Base-by-base conservation (phyloP, 2,329 filamentous ascomycete genomes). In the Coniochaeta hoffmannii region DNA sequence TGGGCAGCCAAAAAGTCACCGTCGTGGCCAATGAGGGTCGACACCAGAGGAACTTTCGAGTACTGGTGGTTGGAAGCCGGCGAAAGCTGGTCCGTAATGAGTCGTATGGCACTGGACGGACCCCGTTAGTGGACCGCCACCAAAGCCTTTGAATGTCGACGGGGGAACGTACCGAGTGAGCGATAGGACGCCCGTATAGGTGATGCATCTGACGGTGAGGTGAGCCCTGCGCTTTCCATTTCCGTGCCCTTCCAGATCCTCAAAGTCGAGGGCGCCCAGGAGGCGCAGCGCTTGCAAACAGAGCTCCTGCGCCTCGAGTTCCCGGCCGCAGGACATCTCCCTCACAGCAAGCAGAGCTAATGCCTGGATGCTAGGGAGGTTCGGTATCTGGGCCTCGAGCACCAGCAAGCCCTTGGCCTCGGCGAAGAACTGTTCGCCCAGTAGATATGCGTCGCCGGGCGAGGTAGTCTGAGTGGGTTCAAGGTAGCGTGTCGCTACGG, bases 401-500 rank as follows among this genome's bases (percentile, higher is more conserved):
- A 38, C 17, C 4, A 38, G 22, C 14, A 53, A 17, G 11, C 34
- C 19, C 32, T 28, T 50, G 30, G 41, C 30, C 24, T 54, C 51
- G 10, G 31, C 15, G 22, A 53, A 46, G 5, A 56, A 49, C 19
- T 41, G 32, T 11, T 44, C 22, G 2, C 55, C 51, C 15, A 36
- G 51, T 2, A 50, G 46, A 19, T 53, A 53, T 4, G 24, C 15
- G 11, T 44, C 31, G 3, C 32, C 55, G 10, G 34, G 22, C 22
- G 22, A 22, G 5, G 15, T 30, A 2, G 34, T n/a, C 14, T 38
- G 2, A 31, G 14, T 10, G 11, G 51, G 36, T 28, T 12, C 34
- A 51, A 56, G 22, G 32, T 53, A 38, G n/a, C 50, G 41, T 24
- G 50, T 38, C 19, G 38, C 31, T 26, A 53, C 38, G 11, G 75